A percentile compares a stretch with the other conserved stretches of the same genome.
phyloP scores from a whole-genome alignment of 2,329 filamentous ascomycete species.

The Apiospora sp. region DNA sequence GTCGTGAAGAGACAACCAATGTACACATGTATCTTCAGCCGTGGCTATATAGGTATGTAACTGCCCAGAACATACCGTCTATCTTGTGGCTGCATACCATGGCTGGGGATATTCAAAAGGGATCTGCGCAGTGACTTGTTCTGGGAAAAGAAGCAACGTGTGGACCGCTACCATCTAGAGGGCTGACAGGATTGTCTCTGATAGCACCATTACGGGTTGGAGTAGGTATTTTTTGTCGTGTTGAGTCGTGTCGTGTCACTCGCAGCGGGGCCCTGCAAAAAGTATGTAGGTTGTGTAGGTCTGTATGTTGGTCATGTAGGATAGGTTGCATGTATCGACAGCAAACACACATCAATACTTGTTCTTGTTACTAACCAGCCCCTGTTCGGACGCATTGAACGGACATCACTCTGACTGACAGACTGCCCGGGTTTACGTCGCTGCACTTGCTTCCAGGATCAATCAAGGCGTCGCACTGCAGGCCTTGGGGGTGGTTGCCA shows the following conservation, averaged over 20 bases:
- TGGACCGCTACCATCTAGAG: background rate
- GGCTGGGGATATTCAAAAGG: background rate
- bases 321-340: background rate
- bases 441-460: background rate
- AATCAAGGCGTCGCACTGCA: background rate
- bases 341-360: background rate
- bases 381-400: background rate
- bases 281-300: background rate
- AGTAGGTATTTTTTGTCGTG: background rate
- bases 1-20: background rate
- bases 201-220: background rate
- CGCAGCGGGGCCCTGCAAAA: background rate
- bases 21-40: background rate
- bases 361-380: background rate
- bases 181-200: background rate
- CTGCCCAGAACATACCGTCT: background rate
- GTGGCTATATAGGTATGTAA: background rate
- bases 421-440: background rate
- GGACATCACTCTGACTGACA: background rate
- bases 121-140: background rate
- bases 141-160: conserved; percentile 9
- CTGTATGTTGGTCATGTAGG: background rate
- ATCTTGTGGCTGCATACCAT: background rate
- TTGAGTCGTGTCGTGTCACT: conserved; percentile 8
- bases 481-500: background rate